Base-by-base conservation (phyloP, 129 eudicot species). In the Centrapalus pauciflorus region DNA sequence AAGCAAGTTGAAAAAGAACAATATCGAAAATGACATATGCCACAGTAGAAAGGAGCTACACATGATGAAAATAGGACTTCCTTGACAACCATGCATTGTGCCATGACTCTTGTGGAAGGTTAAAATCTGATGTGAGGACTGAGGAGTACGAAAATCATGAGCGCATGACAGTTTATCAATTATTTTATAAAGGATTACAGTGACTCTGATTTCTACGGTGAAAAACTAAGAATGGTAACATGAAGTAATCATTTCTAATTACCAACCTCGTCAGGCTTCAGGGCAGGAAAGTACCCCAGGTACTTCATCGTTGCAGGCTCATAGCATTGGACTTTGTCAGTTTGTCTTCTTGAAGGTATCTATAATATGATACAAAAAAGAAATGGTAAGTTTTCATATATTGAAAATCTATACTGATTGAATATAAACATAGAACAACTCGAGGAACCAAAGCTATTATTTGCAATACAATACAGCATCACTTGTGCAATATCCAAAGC, bases 291-390 rank as follows among this genome's bases (percentile, higher is more conserved):
- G 76, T 72, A 85, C 35, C 98, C 98, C 63, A 88, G 81, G 83
- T 93, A 93, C 58, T 93, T 93, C 96, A 93, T 89, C 8, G 98
- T 93, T 76, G 98, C 98, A 51, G 98, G 98, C 81, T 88, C 98
- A 74, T 93, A 93, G 89, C 98, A 93, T 80, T 85, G 95, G 62
- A 93, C 98, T 84, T 80, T 93, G 67, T 88, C 98, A 5, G 96
- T 86, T 59, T 93, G 98, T 40, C 98, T 82, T 69, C 95, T 83
- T 28, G 95, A 88, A 70, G 98, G 98, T 72, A 93, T 86, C 98
- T 93, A 74, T 52, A 66, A 50, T 35, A 48, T 54, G 55, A 74
- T 55, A 14, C 52, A 54, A 17, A 78, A 27, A 19, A 21, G n/a
- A 35, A 55, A 69, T 38, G 51, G 28, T 4, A 48, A 29, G 25